These are phyloP conservation scores for Juncus effusus DNA, from an alignment of 176 grass and related monocot genomes.

Conservation along the genomic window DNA sequence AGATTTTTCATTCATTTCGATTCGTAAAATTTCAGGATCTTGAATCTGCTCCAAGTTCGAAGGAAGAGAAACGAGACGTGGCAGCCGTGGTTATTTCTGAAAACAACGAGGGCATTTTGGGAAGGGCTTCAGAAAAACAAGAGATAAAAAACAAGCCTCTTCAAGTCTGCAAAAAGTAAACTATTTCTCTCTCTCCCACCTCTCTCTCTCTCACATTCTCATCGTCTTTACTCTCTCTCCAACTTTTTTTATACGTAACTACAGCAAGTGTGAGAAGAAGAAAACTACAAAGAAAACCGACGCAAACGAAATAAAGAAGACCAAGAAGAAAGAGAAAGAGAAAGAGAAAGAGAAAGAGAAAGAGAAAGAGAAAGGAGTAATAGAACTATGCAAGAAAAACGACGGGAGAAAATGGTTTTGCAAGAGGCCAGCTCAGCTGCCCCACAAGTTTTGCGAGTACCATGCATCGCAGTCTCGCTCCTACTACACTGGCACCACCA, in stretches of 20 bases:
- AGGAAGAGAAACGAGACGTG: slow-evolving; percentile 10
- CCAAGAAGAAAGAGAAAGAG: background rate
- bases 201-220: background rate
- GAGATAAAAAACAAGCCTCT: slow-evolving; percentile 12
- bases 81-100: slow-evolving; percentile 1
- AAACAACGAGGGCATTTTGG: slow-evolving; percentile 16
- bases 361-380: background rate
- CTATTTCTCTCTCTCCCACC: background rate
- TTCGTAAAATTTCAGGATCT: slow-evolving; percentile 4
- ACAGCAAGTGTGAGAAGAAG: background rate
- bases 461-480: slow-evolving; percentile 20
- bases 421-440: slow-evolving; percentile 9
- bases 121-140: slow-evolving; percentile 1
- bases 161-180: slow-evolving; percentile 12
- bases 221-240: background rate
- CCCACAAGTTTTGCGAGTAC: slow-evolving; percentile 14
- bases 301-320: background rate
- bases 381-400: slow-evolving; percentile 18
- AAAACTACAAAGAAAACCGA: slow-evolving; percentile 3
- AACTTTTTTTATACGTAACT: background rate
- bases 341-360: background rate
- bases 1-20: no score
- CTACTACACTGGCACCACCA: background rate
- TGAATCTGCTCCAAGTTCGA: slow-evolving; percentile 12
- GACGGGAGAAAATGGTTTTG: slow-evolving; percentile 28